Percentiles rank a stretch among this genome's conserved stretches.
Evolutionary conservation across 2,329 filamentous ascomycete genomes (phyloP).

Genomic region (Fusarium sp.): DNA sequence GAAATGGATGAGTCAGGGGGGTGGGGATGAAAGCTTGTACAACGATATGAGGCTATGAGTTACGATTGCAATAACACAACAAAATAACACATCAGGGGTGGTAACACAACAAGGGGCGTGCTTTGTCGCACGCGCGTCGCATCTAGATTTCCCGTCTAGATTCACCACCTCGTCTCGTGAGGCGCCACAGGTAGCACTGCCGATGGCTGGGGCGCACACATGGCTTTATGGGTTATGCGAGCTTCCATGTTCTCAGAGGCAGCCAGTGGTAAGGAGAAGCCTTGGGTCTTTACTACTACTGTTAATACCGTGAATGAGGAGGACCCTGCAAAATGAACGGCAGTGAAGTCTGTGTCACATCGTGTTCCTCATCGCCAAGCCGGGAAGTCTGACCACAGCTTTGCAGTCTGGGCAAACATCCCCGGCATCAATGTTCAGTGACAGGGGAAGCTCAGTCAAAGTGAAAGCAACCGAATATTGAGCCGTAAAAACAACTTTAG

Average conservation of each 20-base stretch:
- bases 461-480: not conserved
- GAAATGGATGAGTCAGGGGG: no score
- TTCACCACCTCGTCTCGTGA: constrained; percentile 25
- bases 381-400: not conserved
- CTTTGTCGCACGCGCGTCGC: constrained; percentile 33
- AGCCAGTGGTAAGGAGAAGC: not conserved
- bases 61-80: no score
- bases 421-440: not conserved
- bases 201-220: constrained; percentile 22
- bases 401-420: not conserved
- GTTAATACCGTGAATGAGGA: not conserved
- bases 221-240: constrained; percentile 29
- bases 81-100: no score
- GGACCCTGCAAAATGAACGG: not conserved
- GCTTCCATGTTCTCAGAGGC: constrained; percentile 11
- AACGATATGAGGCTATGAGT: no score
- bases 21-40: no score
- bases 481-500: not conserved
- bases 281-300: not conserved
- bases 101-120: no score
- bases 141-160: constrained; percentile 26
- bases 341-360: not conserved
- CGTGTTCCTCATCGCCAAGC: not conserved
- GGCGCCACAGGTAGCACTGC: constrained; percentile 23
- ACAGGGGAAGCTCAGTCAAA: not conserved